Conservation (phyloP, 768 basidiomycete genomes). For the Peribolospora baueri region DNA sequence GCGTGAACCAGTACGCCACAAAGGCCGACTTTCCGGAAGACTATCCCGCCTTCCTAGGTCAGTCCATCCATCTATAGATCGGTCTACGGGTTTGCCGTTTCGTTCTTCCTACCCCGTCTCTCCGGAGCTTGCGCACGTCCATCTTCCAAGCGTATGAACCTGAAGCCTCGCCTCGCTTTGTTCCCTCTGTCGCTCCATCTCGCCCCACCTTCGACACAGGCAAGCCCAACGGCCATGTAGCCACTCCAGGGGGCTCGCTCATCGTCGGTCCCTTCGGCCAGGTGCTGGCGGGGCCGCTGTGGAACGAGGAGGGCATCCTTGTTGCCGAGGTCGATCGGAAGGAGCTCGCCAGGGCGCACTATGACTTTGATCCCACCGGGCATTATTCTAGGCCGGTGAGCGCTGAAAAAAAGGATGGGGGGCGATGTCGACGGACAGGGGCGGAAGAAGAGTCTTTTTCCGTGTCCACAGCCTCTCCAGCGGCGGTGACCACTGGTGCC, state of each 20-base stretch:
- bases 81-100: not conserved
- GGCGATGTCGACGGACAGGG: too few relatives aligned
- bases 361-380: slow-evolving; percentile 11
- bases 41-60: too few relatives aligned
- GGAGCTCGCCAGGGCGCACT: slow-evolving; percentile 6
- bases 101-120: not conserved
- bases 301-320: slow-evolving; percentile 13
- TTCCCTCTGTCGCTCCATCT: not conserved
- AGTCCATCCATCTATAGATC: not conserved
- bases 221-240: slow-evolving; percentile 1
- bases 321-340: slow-evolving; percentile 11
- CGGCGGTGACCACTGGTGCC: too few relatives aligned
- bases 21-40: too few relatives aligned
- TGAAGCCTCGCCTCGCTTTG: not conserved
- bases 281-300: slow-evolving; percentile 11
- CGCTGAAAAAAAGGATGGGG: not conserved
- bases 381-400: slow-evolving; percentile 7
- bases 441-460: too few relatives aligned
- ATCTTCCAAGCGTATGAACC: not conserved
- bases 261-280: slow-evolving; percentile 13
- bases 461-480: too few relatives aligned
- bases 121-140: not conserved
- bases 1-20: too few relatives aligned
- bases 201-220: not conserved
- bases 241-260: slow-evolving; percentile 11